Base-by-base conservation (phyloP, 306 rosid species). In the Dicorynia guianensis region DNA sequence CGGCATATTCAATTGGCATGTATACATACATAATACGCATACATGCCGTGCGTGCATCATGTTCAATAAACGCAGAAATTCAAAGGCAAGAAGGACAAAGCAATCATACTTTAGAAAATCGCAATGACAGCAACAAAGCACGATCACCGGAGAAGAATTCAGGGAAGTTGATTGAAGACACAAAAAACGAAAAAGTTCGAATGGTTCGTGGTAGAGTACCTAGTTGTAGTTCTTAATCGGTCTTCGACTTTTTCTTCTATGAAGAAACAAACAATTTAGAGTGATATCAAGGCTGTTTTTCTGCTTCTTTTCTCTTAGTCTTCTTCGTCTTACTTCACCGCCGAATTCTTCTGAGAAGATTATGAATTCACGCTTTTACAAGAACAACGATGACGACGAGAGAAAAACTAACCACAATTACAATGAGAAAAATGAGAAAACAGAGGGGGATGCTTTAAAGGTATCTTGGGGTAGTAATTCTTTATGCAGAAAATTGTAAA, bases 201-300 rank as follows among this genome's bases (percentile, higher is more conserved):
- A 72, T 82, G 72, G 69, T 61, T 72, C 25, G 34, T 52, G 72
- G 53, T 73, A 34, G 69, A 62, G 86, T 85, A 89, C 95, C 95
- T 82, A 85, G 83, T 80, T 46, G 74, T 14, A 77, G 86, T 79
- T 72, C 72, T 89, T 65, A 81, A 85, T 88, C 91, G 89, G 84
- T 79, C 84, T 77, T 77, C 82, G 77, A 83, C 84, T 71, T 63
- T 67, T 74, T 77, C 72, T 53, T 17, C 54, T 50, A 74, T 47
- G 44, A 70, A 47, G 2, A 9, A 60, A 59, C 38, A 11, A 66
- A 66, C 52, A 82, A 72, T 0, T 62, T 67, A 40, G 48, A 68
- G 57, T 65, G 79, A 80, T 69, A 50, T 67, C 20, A 74, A 69
- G 56, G 63, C 43, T 52, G 40, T 70, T 19, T 9, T 69, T 81